Base-by-base conservation (phyloP, 805 yeast species). In the Candida endomychidarum region DNA sequence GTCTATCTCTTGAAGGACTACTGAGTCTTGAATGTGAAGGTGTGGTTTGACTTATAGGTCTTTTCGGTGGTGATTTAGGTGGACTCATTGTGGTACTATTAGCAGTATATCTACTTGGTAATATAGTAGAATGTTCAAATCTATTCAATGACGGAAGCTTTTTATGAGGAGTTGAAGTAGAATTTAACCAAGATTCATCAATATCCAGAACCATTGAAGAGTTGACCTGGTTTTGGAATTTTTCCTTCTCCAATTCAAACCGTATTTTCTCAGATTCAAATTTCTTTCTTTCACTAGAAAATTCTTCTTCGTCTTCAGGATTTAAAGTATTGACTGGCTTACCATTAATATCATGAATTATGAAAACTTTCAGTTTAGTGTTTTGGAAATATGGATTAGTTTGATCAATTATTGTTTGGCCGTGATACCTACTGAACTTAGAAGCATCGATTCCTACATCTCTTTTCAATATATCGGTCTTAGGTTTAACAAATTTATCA, bases 391-490 rank as follows among this genome's bases (percentile, higher is more conserved):
- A 37, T 58, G 60, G 16, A 60, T 58, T 30, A 50, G 58, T 24
- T 51, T 61, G 20, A 49, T 50, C 44, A 50, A 49, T 3, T 3
- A 32, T 17, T 45, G 30, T 12, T 2, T 46, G 37, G 5, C 39
- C 46, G 5, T 55, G 48, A 19, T 47, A 46, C 26, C 42, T 51
- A 1, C 67, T 67, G 1, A 71, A 72, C 21, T 40, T 43, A 2
- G 82, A 76, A 2, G 84, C 80, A 57, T 79, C 85, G 5, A 83
- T 67, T 16, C 75, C 67, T 5, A 75, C 87, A 49, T 85, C 87
- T 48, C 80, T 75, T 34, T 70, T 68, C 34, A 65, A 57, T 8
- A 70, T 69, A 7, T 78, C 67, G 2, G 76, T 60, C 37, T 72
- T 71, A 2, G 88, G 89, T 24, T 72, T 72, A 12, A 83, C 82